Evolutionary conservation across 2,329 filamentous ascomycete genomes (phyloP).

Genomic region (Cladorrhinum sp.): DNA sequence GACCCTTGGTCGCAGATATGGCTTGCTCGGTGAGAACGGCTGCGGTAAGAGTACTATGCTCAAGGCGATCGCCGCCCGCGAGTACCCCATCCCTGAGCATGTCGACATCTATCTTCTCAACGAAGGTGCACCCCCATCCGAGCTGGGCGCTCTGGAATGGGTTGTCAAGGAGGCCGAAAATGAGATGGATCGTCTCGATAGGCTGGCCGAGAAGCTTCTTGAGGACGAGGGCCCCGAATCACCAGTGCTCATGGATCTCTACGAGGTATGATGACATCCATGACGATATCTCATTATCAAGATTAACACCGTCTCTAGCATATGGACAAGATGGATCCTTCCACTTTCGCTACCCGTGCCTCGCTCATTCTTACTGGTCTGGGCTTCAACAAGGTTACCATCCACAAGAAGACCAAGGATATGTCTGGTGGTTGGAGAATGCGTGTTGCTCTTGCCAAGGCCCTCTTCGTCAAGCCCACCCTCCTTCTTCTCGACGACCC

Average conservation of each 20-base stretch:
- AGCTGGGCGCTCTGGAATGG: slow-evolving; percentile 93
- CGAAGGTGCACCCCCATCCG: slow-evolving; percentile 86
- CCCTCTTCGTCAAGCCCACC: slow-evolving; percentile 96
- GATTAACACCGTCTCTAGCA: slow-evolving; percentile 55
- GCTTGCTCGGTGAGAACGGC: slow-evolving; percentile 95
- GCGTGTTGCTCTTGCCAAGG: slow-evolving; percentile 96
- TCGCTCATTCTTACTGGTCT: slow-evolving; percentile 97
- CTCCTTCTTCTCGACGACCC: slow-evolving; percentile 95
- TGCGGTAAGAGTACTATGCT: slow-evolving; percentile 98
- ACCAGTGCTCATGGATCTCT: slow-evolving; percentile 86
- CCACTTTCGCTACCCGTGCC: slow-evolving; percentile 91
- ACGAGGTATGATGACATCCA: slow-evolving; percentile 66
- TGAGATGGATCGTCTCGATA: slow-evolving; percentile 87
- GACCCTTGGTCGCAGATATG: slow-evolving; percentile 88
- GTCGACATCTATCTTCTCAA: slow-evolving; percentile 98
- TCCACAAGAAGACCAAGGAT: slow-evolving; percentile 99
- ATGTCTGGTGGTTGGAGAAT: slow-evolving; percentile 99
- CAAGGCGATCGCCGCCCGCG: slow-evolving; percentile 89
- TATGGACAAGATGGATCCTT: slow-evolving; percentile 98
- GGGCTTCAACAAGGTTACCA: slow-evolving; percentile 97
- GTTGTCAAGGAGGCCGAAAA: slow-evolving; percentile 92
- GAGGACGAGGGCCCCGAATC: slow-evolving; percentile 91
- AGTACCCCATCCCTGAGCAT: slow-evolving; percentile 93
- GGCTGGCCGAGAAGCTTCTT: slow-evolving; percentile 81
- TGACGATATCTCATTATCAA: not conserved